Evolutionary conservation across 495 filamentous ascomycete genomes (phyloP), one percentile per base, ranked within the genome.

Genomic region (Aspergillus olivimuriae): DNA sequence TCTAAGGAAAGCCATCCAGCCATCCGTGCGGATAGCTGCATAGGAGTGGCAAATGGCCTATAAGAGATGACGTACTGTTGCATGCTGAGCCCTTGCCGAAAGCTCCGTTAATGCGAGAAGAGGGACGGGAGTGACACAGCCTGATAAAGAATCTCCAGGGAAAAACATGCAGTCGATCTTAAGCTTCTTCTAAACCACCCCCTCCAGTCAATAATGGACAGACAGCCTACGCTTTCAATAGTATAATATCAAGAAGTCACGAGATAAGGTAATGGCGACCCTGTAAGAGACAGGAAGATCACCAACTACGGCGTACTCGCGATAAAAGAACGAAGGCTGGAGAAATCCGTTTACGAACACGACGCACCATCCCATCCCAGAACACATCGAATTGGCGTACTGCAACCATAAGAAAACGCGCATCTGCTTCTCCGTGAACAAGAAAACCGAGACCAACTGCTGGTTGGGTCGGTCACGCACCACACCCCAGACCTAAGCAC

Each of bases 251-350:
- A 41, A 26, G 38, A 41, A 41, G 38, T 41, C 21, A 22, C 38
- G 38, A 41, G 38, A 41, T n/a, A 41, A 41, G 38, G 38, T 41
- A 22, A 41, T 41, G 38, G 38, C 38, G 7, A 41, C 20, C 23
- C 38, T 41, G 20, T 41, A 14, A 28, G 38, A 26, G 38, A 41
- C 38, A 41, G 38, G 38, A 41, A n/a, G 38, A 28, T 41, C 17
- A 41, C 23, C 20, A 28, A 28, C 38, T 41, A 41, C 21, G 38
- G 28, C 28, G 38, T 41, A 18, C 15, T 41, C 4, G 38, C 38
- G 14, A 24, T 41, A 26, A 19, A 41, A 41, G 38, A 41, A 41
- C 38, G n/a, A n/a, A n/a, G n/a, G 20, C 38, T 41, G 38, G 38
- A 41, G 38, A 41, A 41, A 41, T 22, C 38, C 22, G 21, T 41